Evolutionary conservation across 2,329 filamentous ascomycete genomes (phyloP).

Genomic region (Aspergillus jensenii): DNA sequence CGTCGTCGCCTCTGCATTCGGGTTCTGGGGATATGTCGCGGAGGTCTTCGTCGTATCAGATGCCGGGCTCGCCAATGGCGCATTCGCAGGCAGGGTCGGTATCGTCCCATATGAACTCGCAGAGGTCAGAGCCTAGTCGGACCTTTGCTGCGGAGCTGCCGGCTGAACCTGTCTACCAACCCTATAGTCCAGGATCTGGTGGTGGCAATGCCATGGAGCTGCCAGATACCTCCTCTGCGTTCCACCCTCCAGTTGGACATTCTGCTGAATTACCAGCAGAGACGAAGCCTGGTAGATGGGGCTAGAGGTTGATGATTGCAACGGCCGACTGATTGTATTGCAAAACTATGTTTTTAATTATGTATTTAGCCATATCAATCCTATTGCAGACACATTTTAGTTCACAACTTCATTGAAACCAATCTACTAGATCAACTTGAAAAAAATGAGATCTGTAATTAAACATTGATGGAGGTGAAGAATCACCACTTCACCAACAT

Average conservation of each 20-base stretch:
- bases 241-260: background rate
- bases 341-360: no score
- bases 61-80: background rate
- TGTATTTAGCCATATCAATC: no score
- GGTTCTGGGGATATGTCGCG: no score
- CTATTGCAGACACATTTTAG: no score
- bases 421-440: no score
- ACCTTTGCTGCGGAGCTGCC: background rate
- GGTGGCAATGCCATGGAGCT: background rate
- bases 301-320: no score
- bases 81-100: background rate
- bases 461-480: no score
- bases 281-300: no score
- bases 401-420: no score
- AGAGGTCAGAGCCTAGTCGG: background rate
- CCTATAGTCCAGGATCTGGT: background rate
- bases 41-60: background rate
- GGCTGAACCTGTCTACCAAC: background rate
- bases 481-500: no score
- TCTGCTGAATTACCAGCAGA: background rate
- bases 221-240: background rate
- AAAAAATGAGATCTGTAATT: no score
- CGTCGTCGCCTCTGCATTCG: background rate
- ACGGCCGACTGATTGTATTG: no score
- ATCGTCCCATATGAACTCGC: background rate